Percentiles rank a stretch among this genome's conserved stretches.
phyloP scores from a whole-genome alignment of 139 green algal genomes.

The Micromonas commoda region DNA sequence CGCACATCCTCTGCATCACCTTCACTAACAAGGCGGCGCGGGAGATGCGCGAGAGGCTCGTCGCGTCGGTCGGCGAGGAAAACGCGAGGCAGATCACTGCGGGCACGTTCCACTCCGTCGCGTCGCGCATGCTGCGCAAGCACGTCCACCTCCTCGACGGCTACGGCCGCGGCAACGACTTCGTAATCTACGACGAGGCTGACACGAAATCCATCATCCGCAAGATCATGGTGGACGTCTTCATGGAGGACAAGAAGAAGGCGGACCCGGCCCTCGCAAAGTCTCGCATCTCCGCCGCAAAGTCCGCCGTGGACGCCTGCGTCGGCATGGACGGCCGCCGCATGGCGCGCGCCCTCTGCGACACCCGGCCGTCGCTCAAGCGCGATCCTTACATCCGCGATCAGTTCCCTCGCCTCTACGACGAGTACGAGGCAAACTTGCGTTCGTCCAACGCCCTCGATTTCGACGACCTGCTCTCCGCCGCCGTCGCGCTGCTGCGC shows the following conservation, averaged over 20 bases:
- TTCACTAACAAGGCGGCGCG: constrained; percentile 70
- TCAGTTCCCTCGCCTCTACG: neutral
- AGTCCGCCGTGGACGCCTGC: neutral
- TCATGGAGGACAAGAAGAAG: constrained; percentile 6
- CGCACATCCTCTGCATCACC: constrained; percentile 61
- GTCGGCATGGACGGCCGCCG: neutral
- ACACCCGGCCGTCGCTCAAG: neutral
- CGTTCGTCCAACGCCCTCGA: constrained; percentile 21
- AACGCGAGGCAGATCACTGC: constrained; percentile 15
- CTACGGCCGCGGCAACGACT: neutral
- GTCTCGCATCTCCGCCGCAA: neutral
- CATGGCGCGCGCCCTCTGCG: neutral
- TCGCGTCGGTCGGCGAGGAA: constrained; percentile 29
- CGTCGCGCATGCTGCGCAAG: constrained; percentile 33
- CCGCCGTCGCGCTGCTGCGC: constrained; percentile 4
- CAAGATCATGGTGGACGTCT: constrained; percentile 11
- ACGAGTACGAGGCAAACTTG: constrained; percentile 28
- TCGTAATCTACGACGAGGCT: constrained; percentile 23
- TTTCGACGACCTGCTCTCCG: constrained; percentile 33
- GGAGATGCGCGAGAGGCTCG: constrained; percentile 43
- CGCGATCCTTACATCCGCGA: neutral
- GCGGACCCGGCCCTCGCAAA: neutral
- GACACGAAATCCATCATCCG: constrained; percentile 6
- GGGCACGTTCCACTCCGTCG: constrained; percentile 65
- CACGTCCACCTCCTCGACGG: neutral